Conservation (phyloP, 2,329 filamentous ascomycete genomes). For the Fusarium sp. region DNA sequence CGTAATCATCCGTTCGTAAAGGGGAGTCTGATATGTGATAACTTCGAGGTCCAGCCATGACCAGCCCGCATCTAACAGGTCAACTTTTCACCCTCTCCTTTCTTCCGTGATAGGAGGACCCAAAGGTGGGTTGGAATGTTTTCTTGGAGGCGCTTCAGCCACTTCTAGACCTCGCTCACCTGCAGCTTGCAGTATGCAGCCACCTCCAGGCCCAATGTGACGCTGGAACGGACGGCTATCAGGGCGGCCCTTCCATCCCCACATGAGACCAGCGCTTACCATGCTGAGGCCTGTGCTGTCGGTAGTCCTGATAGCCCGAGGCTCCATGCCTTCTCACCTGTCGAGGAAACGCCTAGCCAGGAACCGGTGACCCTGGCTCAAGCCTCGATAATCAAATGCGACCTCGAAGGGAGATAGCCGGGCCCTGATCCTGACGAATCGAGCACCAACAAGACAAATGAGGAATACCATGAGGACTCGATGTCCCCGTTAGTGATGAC, state of each 20-base stretch:
- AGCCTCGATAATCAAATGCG: neutral
- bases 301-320: neutral
- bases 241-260: neutral
- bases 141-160: neutral
- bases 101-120: neutral
- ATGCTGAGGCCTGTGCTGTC: neutral
- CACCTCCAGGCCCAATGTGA: neutral
- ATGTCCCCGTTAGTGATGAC: neutral
- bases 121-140: neutral
- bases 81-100: neutral
- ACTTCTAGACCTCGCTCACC: neutral
- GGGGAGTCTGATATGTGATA: neutral
- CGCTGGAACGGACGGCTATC: neutral
- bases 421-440: neutral
- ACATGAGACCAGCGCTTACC: neutral
- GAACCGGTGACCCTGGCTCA: neutral
- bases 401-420: neutral
- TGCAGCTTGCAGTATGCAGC: conserved; percentile 2
- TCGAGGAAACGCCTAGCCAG: neutral
- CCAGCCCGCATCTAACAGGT: neutral
- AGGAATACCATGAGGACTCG: neutral
- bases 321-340: neutral
- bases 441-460: neutral
- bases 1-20: neutral
- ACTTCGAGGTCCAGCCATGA: neutral